Percentiles rank a stretch among this genome's conserved stretches.
Evolutionary conservation across 2,329 filamentous ascomycete genomes (phyloP).

Genomic region (Aspergillus calidoustus): DNA sequence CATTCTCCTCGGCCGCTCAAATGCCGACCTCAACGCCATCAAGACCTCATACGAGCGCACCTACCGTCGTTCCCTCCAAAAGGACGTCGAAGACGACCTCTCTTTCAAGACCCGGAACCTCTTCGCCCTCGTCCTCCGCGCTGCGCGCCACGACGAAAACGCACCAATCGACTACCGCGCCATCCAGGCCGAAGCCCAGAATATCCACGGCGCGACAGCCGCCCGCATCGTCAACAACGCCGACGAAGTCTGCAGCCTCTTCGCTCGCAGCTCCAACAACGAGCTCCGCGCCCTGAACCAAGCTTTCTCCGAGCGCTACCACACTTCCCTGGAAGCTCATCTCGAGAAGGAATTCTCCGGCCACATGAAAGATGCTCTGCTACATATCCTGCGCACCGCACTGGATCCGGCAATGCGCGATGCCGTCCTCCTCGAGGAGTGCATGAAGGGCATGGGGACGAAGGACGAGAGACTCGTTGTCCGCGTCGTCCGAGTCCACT

Average conservation of each 20-base stretch:
- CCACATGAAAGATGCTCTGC: constrained; percentile 85
- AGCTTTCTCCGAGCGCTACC: constrained; percentile 74
- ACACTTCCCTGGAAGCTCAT: constrained; percentile 70
- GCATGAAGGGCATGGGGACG: constrained; percentile 86
- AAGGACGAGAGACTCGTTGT: constrained; percentile 79
- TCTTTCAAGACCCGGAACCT: constrained; percentile 84
- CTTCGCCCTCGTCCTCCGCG: constrained; percentile 80
- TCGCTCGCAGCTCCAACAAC: constrained; percentile 75
- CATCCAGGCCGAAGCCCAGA: constrained; percentile 74
- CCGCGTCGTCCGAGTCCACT: constrained; percentile 80
- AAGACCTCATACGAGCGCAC: constrained; percentile 74
- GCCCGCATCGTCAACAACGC: constrained; percentile 59
- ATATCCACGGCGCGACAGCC: constrained; percentile 77
- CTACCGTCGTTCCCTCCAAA: constrained; percentile 69
- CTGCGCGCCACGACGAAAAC: constrained; percentile 76
- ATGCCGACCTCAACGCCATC: constrained; percentile 87
- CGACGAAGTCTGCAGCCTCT: constrained; percentile 70
- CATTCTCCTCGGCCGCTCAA: constrained; percentile 78
- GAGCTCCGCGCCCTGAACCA: constrained; percentile 82
- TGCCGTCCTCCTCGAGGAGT: constrained; percentile 78
- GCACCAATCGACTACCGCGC: constrained; percentile 73
- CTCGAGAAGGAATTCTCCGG: constrained; percentile 85
- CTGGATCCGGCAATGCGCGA: constrained; percentile 83
- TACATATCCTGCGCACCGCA: constrained; percentile 78
- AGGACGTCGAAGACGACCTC: constrained; percentile 76